These are phyloP conservation scores for Coemansia sp. DNA, from an alignment of 192 early-diverging fungal species.

Conservation along the genomic window DNA sequence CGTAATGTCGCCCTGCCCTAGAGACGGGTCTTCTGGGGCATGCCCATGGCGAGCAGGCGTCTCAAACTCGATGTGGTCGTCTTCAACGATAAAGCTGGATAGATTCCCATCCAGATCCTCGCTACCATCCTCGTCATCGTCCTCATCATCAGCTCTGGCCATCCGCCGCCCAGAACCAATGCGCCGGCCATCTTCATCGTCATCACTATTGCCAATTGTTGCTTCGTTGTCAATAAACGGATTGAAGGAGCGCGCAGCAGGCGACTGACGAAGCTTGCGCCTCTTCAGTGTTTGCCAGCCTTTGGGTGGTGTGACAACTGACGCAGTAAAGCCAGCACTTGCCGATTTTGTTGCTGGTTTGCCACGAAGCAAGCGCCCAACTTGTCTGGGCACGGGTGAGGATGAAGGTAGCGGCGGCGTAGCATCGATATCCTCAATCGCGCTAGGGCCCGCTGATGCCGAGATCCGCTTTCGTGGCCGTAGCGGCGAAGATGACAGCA, in stretches of 20 bases:
- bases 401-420: background rate
- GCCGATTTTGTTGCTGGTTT: background rate
- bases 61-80: conserved; percentile 45
- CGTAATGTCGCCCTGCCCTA: conserved; percentile 8
- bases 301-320: background rate
- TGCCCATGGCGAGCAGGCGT: conserved; percentile 6
- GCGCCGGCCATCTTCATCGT: conserved; percentile 7
- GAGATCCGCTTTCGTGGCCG: background rate
- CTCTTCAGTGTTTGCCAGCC: background rate
- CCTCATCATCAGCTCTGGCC: conserved; percentile 9
- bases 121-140: conserved; percentile 33
- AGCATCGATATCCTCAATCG: background rate
- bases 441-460: background rate
- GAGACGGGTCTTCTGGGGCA: background rate
- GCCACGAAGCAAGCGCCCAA: conserved; percentile 2
- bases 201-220: conserved; percentile 37
- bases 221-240: conserved; percentile 46
- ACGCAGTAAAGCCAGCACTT: background rate
- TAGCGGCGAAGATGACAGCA: background rate
- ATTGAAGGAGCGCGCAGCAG: conserved; percentile 9
- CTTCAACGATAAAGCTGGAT: conserved; percentile 52
- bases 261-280: conserved; percentile 11
- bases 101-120: conserved; percentile 41
- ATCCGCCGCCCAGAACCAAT: background rate
- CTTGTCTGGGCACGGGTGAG: conserved; percentile 1